Conservation (phyloP, 805 yeast species). For the Naumovozyma baii region DNA sequence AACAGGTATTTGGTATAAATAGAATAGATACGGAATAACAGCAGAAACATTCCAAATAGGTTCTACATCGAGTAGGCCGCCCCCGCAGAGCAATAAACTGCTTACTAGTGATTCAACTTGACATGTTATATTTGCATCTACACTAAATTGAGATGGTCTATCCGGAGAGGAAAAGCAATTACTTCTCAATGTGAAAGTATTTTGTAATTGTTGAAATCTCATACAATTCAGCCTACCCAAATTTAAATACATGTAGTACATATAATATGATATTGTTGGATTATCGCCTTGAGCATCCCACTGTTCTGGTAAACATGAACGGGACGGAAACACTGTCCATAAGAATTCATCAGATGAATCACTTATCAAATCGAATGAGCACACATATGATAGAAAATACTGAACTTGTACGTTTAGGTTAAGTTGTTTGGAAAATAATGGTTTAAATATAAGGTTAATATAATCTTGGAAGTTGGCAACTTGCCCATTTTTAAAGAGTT, state of each 20-base stretch:
- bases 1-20: constrained; percentile 20
- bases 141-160: constrained; percentile 20
- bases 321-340: constrained; percentile 19
- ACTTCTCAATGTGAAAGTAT: constrained; percentile 15
- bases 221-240: constrained; percentile 12
- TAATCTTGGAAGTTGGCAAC: constrained; percentile 26
- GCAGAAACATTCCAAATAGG: constrained; percentile 15
- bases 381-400: constrained; percentile 23
- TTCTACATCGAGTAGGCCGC: constrained; percentile 19
- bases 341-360: constrained; percentile 12
- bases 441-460: constrained; percentile 26
- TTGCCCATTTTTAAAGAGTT: constrained; percentile 11
- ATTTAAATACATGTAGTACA: constrained; percentile 28
- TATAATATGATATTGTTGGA: constrained; percentile 32
- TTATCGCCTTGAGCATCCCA: constrained; percentile 28
- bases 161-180: constrained; percentile 10
- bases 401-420: constrained; percentile 15
- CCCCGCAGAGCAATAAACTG: constrained; percentile 18
- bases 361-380: constrained; percentile 25
- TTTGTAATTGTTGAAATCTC: constrained; percentile 9
- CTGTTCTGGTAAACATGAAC: constrained; percentile 8
- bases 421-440: constrained; percentile 24
- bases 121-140: constrained; percentile 11
- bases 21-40: constrained; percentile 15
- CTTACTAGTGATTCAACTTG: constrained; percentile 20